Conservation (phyloP, 768 basidiomycete genomes). For the Phaffia tasmanica region DNA sequence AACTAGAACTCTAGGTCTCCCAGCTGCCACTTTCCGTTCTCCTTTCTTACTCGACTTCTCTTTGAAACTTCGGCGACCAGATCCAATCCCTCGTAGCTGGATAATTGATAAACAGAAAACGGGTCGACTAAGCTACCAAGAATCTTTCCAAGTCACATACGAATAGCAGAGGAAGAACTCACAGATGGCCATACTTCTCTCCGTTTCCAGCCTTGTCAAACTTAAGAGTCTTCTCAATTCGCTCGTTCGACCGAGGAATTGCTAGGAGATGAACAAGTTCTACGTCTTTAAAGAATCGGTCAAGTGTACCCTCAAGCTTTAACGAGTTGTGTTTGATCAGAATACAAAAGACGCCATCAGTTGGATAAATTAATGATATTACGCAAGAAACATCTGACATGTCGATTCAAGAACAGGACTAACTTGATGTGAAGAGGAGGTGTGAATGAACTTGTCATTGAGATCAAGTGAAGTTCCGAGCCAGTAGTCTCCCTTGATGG, state of each 20-base stretch:
- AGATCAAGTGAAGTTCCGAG: conserved; percentile 8
- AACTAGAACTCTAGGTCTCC: conserved; percentile 6
- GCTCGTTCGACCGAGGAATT: conserved; percentile 11
- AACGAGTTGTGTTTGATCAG: background rate
- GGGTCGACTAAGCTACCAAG: too few relatives aligned
- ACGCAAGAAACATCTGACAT: background rate
- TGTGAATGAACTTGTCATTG: conserved; percentile 21
- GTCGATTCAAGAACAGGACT: background rate
- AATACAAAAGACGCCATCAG: background rate
- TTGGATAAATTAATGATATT: background rate
- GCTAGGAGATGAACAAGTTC: conserved; percentile 8
- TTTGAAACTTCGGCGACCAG: conserved; percentile 18
- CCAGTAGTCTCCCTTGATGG: conserved; percentile 6
- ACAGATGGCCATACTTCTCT: conserved; percentile 18
- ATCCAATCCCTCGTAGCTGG: conserved; percentile 20
- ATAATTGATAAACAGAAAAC: too few relatives aligned
- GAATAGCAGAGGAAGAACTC: too few relatives aligned
- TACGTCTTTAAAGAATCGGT: conserved; percentile 15
- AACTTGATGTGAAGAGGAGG: conserved; percentile 10
- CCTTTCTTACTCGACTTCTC: conserved; percentile 7
- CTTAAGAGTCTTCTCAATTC: conserved; percentile 21
- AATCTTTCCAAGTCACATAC: too few relatives aligned
- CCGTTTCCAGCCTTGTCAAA: conserved; percentile 17
- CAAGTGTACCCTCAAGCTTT: conserved; percentile 13
- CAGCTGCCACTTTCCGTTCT: conserved; percentile 16